phyloP scores from a whole-genome alignment of 495 filamentous ascomycete species.

The Xylaria curta region DNA sequence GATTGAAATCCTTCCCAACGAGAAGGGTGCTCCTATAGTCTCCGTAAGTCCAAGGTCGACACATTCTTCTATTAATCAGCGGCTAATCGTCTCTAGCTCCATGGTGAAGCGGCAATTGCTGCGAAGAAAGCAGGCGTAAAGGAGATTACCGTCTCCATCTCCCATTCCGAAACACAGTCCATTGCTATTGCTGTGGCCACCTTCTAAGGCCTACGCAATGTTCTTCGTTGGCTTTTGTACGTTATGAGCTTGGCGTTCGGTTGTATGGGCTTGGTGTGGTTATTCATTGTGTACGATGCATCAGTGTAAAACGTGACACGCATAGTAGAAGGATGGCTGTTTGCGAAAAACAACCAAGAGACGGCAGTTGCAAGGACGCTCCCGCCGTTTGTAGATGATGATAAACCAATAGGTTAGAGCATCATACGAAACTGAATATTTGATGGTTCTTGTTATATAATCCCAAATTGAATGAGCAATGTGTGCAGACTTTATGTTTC shows the following conservation, averaged over 20 bases:
- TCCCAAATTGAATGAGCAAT: not conserved
- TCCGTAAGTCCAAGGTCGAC: constrained; percentile 64
- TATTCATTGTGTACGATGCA: constrained; percentile 35
- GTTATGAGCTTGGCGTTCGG: constrained; percentile 29
- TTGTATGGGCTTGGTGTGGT: constrained; percentile 24
- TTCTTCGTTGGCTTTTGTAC: constrained; percentile 29
- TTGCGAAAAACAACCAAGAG: not conserved
- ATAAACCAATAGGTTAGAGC: not conserved
- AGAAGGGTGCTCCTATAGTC: constrained; percentile 81
- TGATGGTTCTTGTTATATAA: not conserved
- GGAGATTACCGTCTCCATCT: constrained; percentile 88
- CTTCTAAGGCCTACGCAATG: constrained; percentile 53
- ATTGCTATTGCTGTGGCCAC: constrained; percentile 90
- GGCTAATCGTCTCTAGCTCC: constrained; percentile 67
- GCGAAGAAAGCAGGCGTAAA: constrained; percentile 87
- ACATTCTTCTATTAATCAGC: constrained; percentile 23
- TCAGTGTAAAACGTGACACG: not conserved
- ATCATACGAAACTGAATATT: not conserved
- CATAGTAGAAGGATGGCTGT: not conserved
- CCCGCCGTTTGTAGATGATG: not conserved
- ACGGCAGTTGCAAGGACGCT: not conserved
- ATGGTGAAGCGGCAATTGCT: constrained; percentile 79
- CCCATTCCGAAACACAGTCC: constrained; percentile 89
- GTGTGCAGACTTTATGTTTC: not conserved
- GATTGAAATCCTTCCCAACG: constrained; percentile 86